A percentile compares a stretch with the other conserved stretches of the same genome.
These are phyloP conservation scores for Spatholobus suberectus DNA, from an alignment of 306 rosid species.

Conservation along the genomic window DNA sequence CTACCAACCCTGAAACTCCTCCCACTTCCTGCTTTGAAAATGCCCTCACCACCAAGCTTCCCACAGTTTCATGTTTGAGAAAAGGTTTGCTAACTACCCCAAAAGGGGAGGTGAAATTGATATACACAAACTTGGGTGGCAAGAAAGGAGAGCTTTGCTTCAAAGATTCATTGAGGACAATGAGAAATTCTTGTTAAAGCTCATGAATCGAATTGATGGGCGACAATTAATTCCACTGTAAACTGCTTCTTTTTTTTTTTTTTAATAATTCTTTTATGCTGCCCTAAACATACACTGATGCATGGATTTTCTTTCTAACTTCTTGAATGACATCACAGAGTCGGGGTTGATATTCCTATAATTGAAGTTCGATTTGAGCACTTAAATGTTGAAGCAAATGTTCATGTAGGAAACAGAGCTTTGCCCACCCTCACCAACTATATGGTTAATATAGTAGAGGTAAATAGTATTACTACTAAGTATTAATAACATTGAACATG, in stretches of 20 bases:
- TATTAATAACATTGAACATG: background rate
- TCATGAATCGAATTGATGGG: conserved; percentile 68
- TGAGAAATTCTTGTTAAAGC: conserved; percentile 70
- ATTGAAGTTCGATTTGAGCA: conserved; percentile 72
- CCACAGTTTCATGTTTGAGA: conserved; percentile 43
- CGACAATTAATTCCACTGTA: background rate
- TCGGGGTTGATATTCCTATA: conserved; percentile 67
- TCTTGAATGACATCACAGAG: no score
- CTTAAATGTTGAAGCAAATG: conserved; percentile 64
- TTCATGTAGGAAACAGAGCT: conserved; percentile 66
- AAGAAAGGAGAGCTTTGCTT: conserved; percentile 59
- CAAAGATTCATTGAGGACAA: conserved; percentile 70
- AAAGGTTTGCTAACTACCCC: conserved; percentile 39
- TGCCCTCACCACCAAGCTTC: conserved; percentile 35
- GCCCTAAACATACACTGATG: no score
- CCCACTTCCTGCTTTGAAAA: no score
- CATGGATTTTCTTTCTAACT: no score
- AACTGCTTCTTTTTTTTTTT: no score
- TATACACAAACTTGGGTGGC: conserved; percentile 59
- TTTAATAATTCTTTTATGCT: no score
- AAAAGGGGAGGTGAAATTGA: conserved; percentile 70
- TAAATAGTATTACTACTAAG: background rate
- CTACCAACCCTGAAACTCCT: no score
- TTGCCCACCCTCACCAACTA: conserved; percentile 66
- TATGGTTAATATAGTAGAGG: conserved; percentile 52